Percentiles rank a stretch among this genome's conserved stretches.
phyloP scores from a whole-genome alignment of 2,329 filamentous ascomycete species.

The Colletotrichum scovillei region DNA sequence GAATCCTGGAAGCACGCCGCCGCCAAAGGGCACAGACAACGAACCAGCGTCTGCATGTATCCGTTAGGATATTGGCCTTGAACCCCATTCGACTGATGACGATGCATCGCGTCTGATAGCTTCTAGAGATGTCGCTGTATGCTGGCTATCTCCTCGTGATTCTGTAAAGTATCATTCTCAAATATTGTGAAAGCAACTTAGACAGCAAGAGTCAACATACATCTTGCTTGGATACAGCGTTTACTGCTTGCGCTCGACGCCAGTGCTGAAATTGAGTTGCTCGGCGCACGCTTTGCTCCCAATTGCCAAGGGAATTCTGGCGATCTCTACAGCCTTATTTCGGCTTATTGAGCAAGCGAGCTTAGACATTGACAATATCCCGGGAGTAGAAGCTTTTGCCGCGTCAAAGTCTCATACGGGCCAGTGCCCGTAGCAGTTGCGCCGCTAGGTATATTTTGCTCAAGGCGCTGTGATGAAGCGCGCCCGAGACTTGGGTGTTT shows the following conservation, averaged over 20 bases:
- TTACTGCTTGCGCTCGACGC: constrained; percentile 9
- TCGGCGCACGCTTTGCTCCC: constrained; percentile 31
- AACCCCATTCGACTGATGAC: background rate
- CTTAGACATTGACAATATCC: background rate
- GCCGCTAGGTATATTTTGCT: background rate
- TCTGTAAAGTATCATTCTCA: too few species aligned
- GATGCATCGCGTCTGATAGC: background rate
- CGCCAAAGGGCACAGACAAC: constrained; percentile 18
- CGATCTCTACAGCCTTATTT: constrained; percentile 28
- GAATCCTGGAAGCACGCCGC: constrained; percentile 16
- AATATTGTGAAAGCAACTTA: too few species aligned
- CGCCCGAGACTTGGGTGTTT: background rate
- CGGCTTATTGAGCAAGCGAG: background rate
- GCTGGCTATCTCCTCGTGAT: background rate
- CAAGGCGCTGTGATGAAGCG: background rate
- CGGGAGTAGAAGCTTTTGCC: constrained; percentile 6
- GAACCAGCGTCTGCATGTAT: background rate
- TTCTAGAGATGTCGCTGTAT: background rate
- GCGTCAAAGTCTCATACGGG: constrained; percentile 8
- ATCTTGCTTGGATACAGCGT: background rate
- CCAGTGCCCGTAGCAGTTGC: background rate
- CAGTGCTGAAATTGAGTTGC: constrained; percentile 19
- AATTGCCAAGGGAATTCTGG: constrained; percentile 24
- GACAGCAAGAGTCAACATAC: background rate
- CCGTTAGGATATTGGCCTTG: background rate